phyloP scores from a whole-genome alignment of 1,284 basidiomycete species.

The Ceratorhiza oryzae-sativae region DNA sequence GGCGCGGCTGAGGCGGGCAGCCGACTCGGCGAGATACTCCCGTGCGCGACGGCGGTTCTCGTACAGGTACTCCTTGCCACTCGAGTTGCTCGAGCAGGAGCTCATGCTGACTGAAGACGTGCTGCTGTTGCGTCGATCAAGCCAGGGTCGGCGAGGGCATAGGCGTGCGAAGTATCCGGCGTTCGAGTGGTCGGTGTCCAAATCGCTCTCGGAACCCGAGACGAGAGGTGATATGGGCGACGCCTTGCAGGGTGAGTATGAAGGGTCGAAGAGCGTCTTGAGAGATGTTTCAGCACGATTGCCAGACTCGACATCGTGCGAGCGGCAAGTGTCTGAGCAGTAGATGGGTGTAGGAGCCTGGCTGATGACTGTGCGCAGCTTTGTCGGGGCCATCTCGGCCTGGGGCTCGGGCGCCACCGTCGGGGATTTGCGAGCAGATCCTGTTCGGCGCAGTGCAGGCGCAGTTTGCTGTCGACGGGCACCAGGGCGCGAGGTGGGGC shows the following conservation, averaged over 20 bases:
- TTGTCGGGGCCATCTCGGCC: constrained; percentile 51
- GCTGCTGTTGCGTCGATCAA: constrained; percentile 35
- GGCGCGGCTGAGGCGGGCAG: constrained; percentile 23
- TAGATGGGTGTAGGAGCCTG: constrained; percentile 76
- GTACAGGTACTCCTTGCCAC: constrained; percentile 33
- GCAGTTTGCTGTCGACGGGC: constrained; percentile 14
- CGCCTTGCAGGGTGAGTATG: constrained; percentile 36
- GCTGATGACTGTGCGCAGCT: constrained; percentile 70
- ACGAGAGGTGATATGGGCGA: constrained; percentile 31
- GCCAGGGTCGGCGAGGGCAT: constrained; percentile 27
- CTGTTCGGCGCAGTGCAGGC: constrained; percentile 8
- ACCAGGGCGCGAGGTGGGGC: not conserved
- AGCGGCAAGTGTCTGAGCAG: constrained; percentile 76
- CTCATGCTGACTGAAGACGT: constrained; percentile 37
- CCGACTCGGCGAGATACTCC: constrained; percentile 35
- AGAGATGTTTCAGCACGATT: constrained; percentile 37
- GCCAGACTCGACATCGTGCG: constrained; percentile 34
- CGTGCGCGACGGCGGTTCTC: constrained; percentile 36
- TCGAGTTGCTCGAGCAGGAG: constrained; percentile 36
- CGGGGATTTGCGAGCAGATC: constrained; percentile 9
- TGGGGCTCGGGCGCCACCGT: not conserved
- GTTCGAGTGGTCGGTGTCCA: constrained; percentile 38
- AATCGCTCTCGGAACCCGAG: constrained; percentile 37
- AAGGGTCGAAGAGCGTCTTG: constrained; percentile 35
- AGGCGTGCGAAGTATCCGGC: constrained; percentile 36